Evolutionary conservation across 1,139 yeast genomes (phyloP), one percentile per base, ranked within the genome.

Genomic region (Hanseniaspora gamundiae): DNA sequence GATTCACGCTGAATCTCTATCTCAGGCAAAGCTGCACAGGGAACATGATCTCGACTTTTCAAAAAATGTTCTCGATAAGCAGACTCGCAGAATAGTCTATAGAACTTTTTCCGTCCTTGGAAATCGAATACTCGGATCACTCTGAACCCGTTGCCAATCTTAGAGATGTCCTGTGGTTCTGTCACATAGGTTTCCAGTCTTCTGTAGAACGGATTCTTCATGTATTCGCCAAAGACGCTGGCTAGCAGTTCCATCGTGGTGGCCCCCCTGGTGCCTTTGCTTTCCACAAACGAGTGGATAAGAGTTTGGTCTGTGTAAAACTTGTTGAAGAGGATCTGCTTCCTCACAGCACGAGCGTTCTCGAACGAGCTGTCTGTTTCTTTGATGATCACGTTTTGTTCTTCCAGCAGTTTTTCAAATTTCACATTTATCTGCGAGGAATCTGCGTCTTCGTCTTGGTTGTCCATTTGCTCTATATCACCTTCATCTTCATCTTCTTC

Each of bases 61-160:
- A 17, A 19, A 33, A 33, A 33, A 19, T 17, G n/a, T 22, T 33
- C n/a, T 17, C 21, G 17, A 42, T 66, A 70, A 42, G 69, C 64
- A 4, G 60, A 57, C 36, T 67, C 67, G 0, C 80, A 70, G 49
- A 80, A 76, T 51, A 83, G 78, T 35, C 94, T 67, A 57, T 76
- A 84, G 52, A 76, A 83, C 53, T 83, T 82, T 50, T 71, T 68
- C 51, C 85, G 77, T 0, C 94, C 93, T 48, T 76, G 78, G 50
- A 78, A 78, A 53, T 83, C 93, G 48, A 78, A 75, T 22, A 80
- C 79, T 47, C 83, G 68, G 1, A 81, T 69, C 2, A 85, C 62
- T 4, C 39, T 21, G 10, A 21, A 36, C 2, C 39, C 39, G 20
- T 36, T 36, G 11, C 19, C 27, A 6, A 24, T 14, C 13, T 16